Evolutionary conservation across 2,329 filamentous ascomycete genomes (phyloP).

Genomic region (Colletotrichum euphorbiae): DNA sequence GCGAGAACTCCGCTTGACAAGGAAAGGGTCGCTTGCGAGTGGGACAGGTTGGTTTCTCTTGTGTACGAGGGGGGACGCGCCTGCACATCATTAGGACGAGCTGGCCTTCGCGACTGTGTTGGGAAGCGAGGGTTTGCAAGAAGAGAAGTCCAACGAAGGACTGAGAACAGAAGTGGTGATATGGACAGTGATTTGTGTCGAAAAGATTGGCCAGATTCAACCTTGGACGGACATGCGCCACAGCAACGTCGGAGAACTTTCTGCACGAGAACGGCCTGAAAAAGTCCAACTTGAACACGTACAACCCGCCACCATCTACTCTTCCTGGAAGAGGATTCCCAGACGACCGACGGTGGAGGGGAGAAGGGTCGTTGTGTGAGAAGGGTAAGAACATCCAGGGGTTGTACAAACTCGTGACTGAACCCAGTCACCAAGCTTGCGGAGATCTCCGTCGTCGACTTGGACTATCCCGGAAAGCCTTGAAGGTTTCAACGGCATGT

Average conservation of each 20-base stretch:
- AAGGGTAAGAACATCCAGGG: constrained; percentile 20
- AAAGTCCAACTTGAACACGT: neutral
- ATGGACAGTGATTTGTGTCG: too few relatives aligned
- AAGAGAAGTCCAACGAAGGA: too few relatives aligned
- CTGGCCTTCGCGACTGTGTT: too few relatives aligned
- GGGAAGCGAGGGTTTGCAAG: too few relatives aligned
- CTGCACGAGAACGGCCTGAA: too few relatives aligned
- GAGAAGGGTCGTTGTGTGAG: constrained; percentile 2
- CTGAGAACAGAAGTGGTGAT: too few relatives aligned
- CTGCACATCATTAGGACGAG: too few relatives aligned
- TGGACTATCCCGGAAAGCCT: neutral
- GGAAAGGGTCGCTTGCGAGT: constrained; percentile 11
- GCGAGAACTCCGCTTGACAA: constrained; percentile 9
- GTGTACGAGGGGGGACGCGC: too few relatives aligned
- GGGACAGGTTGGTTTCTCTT: too few relatives aligned
- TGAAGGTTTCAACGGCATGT: constrained; percentile 3
- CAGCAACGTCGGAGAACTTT: too few relatives aligned
- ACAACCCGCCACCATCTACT: neutral
- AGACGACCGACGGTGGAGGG: neutral
- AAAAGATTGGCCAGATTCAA: neutral
- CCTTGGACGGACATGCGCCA: neutral
- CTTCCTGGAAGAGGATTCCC: neutral
- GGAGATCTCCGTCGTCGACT: too few relatives aligned
- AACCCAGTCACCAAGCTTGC: too few relatives aligned
- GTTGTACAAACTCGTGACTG: constrained; percentile 1